phyloP scores from a whole-genome alignment of 2,329 filamentous ascomycete species.

The Aspergillus thermomutatus region DNA sequence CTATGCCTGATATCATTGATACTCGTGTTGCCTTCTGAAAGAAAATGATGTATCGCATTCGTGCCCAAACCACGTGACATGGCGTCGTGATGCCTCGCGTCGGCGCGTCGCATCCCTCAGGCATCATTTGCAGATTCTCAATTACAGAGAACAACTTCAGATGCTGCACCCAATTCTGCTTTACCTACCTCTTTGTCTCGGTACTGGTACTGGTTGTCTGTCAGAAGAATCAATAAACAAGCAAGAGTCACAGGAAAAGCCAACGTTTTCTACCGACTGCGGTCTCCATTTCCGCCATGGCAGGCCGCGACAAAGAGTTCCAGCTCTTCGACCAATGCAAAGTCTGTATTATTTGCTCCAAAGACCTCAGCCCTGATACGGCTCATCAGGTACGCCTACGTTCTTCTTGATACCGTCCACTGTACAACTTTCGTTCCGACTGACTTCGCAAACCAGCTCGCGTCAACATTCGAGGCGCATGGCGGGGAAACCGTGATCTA shows the following conservation, averaged over 20 bases:
- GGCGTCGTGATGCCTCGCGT: conserved; percentile 21
- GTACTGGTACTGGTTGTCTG: background rate
- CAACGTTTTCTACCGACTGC: background rate
- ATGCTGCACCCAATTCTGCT: background rate
- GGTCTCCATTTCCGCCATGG: conserved; percentile 21
- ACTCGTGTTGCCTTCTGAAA: background rate
- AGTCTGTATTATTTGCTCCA: conserved; percentile 45
- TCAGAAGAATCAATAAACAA: background rate
- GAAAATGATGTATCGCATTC: background rate
- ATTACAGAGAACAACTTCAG: background rate
- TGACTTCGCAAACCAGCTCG: conserved; percentile 37
- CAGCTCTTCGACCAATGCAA: conserved; percentile 45
- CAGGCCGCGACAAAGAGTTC: conserved; percentile 22
- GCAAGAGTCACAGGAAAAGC: background rate
- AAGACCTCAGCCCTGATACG: conserved; percentile 35
- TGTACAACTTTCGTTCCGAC: conserved; percentile 1
- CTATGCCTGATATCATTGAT: background rate
- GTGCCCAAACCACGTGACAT: conserved; percentile 18
- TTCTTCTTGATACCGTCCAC: background rate
- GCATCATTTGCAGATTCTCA: background rate
- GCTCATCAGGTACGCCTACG: conserved; percentile 38
- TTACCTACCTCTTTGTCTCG: background rate
- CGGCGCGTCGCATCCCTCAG: conserved; percentile 16
- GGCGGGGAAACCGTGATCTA: conserved; percentile 48
- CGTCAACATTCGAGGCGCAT: conserved; percentile 44